These are phyloP conservation scores for Cutaneotrichosporon mucoides DNA, from an alignment of 1,284 basidiomycete genomes.

Conservation along the genomic window DNA sequence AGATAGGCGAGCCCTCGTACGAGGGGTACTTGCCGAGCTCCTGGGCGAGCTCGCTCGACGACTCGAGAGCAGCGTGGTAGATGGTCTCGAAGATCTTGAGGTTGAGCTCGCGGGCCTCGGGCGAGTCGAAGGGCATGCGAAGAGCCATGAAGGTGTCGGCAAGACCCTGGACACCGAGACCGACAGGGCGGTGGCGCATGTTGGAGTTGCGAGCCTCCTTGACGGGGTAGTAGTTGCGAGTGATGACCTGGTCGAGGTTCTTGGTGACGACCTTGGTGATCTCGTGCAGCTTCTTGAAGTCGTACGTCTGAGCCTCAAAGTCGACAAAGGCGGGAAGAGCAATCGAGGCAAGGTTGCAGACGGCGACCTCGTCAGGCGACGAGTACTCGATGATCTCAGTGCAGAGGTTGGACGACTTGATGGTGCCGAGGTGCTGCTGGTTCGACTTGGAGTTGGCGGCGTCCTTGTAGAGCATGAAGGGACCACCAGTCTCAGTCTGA, in stretches of 20 bases:
- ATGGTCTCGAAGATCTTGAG: conserved; percentile 98
- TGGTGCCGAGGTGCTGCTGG: conserved; percentile 97
- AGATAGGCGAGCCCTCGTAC: conserved; percentile 86
- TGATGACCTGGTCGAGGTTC: conserved; percentile 70
- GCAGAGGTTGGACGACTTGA: conserved; percentile 99
- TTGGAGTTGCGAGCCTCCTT: conserved; percentile 87
- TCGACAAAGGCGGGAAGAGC: conserved; percentile 85
- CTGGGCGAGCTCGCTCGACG: conserved; percentile 83
- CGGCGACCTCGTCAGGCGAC: conserved; percentile 94
- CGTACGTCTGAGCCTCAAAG: conserved; percentile 58
- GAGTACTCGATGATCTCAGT: conserved; percentile 99
- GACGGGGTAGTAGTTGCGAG: conserved; percentile 70
- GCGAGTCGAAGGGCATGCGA: conserved; percentile 91
- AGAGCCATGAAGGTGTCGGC: conserved; percentile 98
- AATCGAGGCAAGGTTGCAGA: conserved; percentile 97
- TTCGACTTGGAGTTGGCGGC: conserved; percentile 89
- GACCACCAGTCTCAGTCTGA: conserved; percentile 96
- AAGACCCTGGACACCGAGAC: conserved; percentile 96
- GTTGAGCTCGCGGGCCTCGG: conserved; percentile 82
- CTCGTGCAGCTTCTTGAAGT: conserved; percentile 93
- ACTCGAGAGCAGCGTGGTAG: conserved; percentile 92
- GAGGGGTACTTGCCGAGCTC: conserved; percentile 83
- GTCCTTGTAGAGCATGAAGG: conserved; percentile 99
- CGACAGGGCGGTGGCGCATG: conserved; percentile 96
- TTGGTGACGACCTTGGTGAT: conserved; percentile 86